Evolutionary conservation across 2,329 filamentous ascomycete genomes (phyloP).

Genomic region (Alternaria longipes): DNA sequence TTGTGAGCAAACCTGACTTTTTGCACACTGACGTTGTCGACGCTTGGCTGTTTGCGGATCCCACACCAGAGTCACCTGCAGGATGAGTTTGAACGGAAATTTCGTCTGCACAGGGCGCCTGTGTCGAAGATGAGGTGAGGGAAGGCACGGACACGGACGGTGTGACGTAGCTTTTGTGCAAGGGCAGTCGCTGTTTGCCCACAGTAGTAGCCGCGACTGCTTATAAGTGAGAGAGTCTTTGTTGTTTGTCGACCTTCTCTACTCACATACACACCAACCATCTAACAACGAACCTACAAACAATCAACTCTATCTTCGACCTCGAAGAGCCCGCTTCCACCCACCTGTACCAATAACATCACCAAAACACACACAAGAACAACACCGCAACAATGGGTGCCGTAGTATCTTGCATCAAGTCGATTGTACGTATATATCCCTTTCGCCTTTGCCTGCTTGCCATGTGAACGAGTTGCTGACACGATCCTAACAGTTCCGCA

Average conservation of each 20-base stretch:
- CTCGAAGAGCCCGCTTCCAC: not conserved
- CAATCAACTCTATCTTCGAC: not conserved
- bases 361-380: slow-evolving; percentile 11
- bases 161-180: slow-evolving; percentile 18
- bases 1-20: slow-evolving; percentile 15
- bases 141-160: slow-evolving; percentile 20
- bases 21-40: slow-evolving; percentile 7
- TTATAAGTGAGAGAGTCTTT: slow-evolving; percentile 44
- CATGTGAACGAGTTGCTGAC: not conserved
- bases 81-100: slow-evolving; percentile 8
- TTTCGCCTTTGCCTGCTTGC: not conserved
- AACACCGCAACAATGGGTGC: slow-evolving; percentile 73
- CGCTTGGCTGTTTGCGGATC: slow-evolving; percentile 11
- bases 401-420: slow-evolving; percentile 72
- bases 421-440: slow-evolving; percentile 65
- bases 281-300: slow-evolving; percentile 1
- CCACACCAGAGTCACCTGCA: slow-evolving; percentile 10
- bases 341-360: not conserved
- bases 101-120: not conserved
- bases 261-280: not conserved
- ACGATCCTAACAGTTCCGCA: slow-evolving; percentile 50
- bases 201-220: not conserved
- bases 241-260: slow-evolving; percentile 51
- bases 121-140: not conserved
- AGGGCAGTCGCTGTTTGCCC: slow-evolving; percentile 2